Base-by-base conservation (phyloP, 257 asterid species). In the Gentiana macrophylla region DNA sequence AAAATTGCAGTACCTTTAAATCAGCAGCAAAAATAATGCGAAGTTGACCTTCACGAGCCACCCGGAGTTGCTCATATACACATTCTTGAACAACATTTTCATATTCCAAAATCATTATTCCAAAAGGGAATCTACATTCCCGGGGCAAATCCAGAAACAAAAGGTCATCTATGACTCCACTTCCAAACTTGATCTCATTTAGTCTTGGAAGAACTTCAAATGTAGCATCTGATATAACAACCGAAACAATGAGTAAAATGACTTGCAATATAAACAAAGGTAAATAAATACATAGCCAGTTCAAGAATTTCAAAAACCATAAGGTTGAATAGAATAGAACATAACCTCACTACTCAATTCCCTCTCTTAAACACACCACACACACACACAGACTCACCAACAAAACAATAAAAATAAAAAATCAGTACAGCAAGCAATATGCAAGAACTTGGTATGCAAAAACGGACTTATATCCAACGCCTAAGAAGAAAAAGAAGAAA, bases 181-280 rank as follows among this genome's bases (percentile, higher is more conserved):
- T 88, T 55, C 95, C 84, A 68, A 88, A 92, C 73, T 92, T 88
- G 72, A 92, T 92, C 74, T 92, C 98, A 65, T 85, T 85, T 12
- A 92, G 98, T 71, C 98, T 81, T 5, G 97, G 97, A 54, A 92
- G 95, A 65, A 92, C 97, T 81, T 92, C 98, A 69, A 75, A 85
- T 61, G 98, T 92, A 61, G 98, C 98, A 77, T 92, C 98, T 91
- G 93, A 58, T 7, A 34, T 56, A 33, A 66, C 24, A 61, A 54
- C 60, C 10, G 43, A 37, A 46, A 38, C n/a, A 9, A 37, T 24
- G 60, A 3, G 49, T 55, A 35, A 53, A 44, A 12, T 35, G 57
- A 13, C 32, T 37, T 32, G 9, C 34, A 55, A 49, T 3, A 7
- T 10, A 37, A 11, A 3, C 49, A n/a, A 8, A 15, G 24, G 24